Evolutionary conservation across 768 basidiomycete genomes (phyloP), one percentile per base, ranked within the genome.

Genomic region (Russula ochroleuca): DNA sequence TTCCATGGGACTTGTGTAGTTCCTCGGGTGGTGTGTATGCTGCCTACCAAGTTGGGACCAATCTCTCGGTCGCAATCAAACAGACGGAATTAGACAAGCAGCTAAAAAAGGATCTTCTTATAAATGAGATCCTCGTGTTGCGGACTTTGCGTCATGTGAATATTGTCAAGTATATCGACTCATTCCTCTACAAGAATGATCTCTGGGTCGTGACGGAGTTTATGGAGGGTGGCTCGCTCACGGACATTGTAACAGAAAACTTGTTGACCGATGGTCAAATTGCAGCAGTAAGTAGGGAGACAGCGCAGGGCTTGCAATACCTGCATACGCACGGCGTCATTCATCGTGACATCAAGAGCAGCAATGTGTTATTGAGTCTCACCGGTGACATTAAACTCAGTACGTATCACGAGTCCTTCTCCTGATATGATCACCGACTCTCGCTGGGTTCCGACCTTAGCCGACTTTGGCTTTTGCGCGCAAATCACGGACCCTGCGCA

Each of bases 121-220:
- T 99, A 79, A 98, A 99, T 76, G 97, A 99, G 76, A 99, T 98
- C 68, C 85, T 99, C 67, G 96, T 98, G 72, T 98, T 99, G 97
- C 91, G 95, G 23, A 87, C 93, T 28, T 92, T 91, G 19, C 83
- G 91, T 40, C 95, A 98, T 74, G 94, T 94, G n/a, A 99, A 99
- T 73, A 98, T 98, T 69, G 96, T 99, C 78, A 98, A 99, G 74
- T 99, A 94, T 77, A 98, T 98, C 72, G 97, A 99, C 73, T 96
- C 94, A 2, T 99, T 98, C 83, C 76, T 98, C 45, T 85, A 96
- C 80, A 94, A 92, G 81, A 97, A 96, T 74, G 97, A 98, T 72
- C 81, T 99, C 3, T 98, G 97, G 97, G 94, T 99, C 43, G 94
- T 98, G 61, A 98, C 98, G 97, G 97, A 98, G 78, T 98, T 95